phyloP scores from a whole-genome alignment of 768 basidiomycete species.

The Postia placenta region DNA sequence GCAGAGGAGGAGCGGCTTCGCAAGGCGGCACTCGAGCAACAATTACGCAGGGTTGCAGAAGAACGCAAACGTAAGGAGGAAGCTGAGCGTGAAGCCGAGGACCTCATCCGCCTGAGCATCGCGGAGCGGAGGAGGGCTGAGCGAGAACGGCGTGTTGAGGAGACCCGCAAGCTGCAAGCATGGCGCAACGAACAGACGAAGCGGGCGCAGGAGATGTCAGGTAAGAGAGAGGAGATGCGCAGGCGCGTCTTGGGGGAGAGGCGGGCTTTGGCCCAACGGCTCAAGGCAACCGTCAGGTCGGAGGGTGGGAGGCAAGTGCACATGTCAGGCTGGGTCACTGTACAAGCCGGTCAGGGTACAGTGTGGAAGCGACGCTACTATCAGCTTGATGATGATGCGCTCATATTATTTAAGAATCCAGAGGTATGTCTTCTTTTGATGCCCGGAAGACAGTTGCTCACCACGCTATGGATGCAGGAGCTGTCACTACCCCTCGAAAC shows the following conservation, averaged over 20 bases:
- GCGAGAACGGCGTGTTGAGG: conserved; percentile 19
- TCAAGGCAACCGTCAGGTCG: conserved; percentile 12
- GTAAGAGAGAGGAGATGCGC: conserved; percentile 14
- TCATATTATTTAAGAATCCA: conserved; percentile 24
- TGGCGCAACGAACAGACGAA: conserved; percentile 18
- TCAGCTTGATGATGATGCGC: conserved; percentile 18
- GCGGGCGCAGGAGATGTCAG: conserved; percentile 13
- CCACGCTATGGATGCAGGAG: conserved; percentile 12
- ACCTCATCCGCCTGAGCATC: conserved; percentile 8
- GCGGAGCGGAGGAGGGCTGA: conserved; percentile 19
- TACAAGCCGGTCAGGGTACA: conserved; percentile 21
- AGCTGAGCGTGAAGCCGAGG: conserved; percentile 20
- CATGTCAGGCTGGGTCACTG: conserved; percentile 25
- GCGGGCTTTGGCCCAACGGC: conserved; percentile 9
- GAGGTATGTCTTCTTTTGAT: conserved; percentile 16
- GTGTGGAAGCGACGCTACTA: conserved; percentile 28
- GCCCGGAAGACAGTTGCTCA: not conserved
- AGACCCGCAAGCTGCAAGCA: conserved; percentile 19
- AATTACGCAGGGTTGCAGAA: conserved; percentile 20
- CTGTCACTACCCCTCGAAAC: conserved; percentile 16
- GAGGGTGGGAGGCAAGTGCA: conserved; percentile 7
- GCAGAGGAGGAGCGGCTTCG: conserved; percentile 21
- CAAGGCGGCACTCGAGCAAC: conserved; percentile 20
- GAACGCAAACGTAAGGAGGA: conserved; percentile 19
- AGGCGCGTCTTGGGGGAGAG: conserved; percentile 12